phyloP scores from a whole-genome alignment of 1,139 yeast species.

The Geotrichum carabidarum region DNA sequence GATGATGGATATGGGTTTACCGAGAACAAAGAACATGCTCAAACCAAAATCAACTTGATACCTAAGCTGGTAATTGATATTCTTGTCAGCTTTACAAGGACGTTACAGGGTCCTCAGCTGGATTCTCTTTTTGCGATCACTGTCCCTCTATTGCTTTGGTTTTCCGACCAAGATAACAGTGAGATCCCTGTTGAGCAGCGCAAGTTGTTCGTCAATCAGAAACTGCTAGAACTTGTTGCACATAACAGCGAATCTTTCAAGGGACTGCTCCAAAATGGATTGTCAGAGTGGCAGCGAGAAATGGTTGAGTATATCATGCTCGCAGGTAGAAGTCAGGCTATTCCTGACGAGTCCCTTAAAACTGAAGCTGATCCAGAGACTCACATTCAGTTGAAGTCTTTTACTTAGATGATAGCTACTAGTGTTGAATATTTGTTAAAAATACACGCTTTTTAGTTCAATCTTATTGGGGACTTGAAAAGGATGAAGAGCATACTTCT shows the following conservation, averaged over 20 bases:
- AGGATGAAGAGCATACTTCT: background rate
- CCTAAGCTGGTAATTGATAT: constrained; percentile 51
- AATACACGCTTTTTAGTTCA: background rate
- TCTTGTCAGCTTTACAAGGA: constrained; percentile 46
- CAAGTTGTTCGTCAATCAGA: constrained; percentile 46
- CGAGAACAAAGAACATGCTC: constrained; percentile 3
- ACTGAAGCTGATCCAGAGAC: constrained; percentile 22
- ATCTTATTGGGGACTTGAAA: background rate
- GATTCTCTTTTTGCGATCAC: constrained; percentile 39
- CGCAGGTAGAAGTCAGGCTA: constrained; percentile 19
- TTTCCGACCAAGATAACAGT: constrained; percentile 32
- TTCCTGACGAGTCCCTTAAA: constrained; percentile 14
- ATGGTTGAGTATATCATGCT: constrained; percentile 27
- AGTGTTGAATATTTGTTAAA: background rate
- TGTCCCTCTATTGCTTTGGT: constrained; percentile 49
- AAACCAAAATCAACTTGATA: constrained; percentile 15
- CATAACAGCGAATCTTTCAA: constrained; percentile 53
- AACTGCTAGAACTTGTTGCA: constrained; percentile 49
- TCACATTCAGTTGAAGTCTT: constrained; percentile 34
- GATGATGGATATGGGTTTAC: constrained; percentile 20
- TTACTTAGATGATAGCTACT: constrained; percentile 15
- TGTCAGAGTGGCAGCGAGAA: constrained; percentile 29
- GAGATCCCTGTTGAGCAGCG: constrained; percentile 30
- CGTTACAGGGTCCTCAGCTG: constrained; percentile 36
- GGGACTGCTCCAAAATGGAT: constrained; percentile 39